Base-by-base conservation (phyloP, 768 basidiomycete genomes). In the Dioszegia crocea region DNA sequence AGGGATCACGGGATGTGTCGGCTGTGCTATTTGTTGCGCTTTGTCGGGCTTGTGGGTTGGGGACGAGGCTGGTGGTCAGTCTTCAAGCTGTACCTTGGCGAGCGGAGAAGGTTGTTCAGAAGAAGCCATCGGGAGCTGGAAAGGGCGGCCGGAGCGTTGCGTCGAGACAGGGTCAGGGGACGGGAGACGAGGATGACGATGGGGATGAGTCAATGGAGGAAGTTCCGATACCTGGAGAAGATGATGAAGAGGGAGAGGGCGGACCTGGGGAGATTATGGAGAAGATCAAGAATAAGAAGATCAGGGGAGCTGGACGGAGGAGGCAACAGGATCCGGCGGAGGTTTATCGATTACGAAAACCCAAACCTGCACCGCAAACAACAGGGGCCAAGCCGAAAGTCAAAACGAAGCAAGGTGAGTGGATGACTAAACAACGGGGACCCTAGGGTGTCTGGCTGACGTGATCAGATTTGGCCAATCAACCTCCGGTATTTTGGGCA, bases 51-150 rank as follows among this genome's bases (percentile, higher is more conserved):
- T 81, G 97, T 5, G 87, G 86, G 11, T 84, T 98, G 19, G 92
- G 92, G 0, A 84, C 91, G 5, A 81, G 96, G 46, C 80, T 98
- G 51, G 88, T 97, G 10, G 86, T 87, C 63, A 94, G 90, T 69
- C 77, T 99, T 43, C 94, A 98, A 77, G 86, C 89, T 53, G 85
- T 97, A 10, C 90, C 91, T 10, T 97, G 92, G 92, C 83, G 91
- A 73, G 83, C 76, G 38, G 76, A 77, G 48, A 77, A 76, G 54
- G 61, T 67, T 4, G 57, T 62, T 2, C 47, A 61, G 38, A 52
- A 62, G 33, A 73, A 72, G 47, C 65, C 61, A 27, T 41, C 61
- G 10, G 71, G 66, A 21, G 66, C 68, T 5, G 70, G 65, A 30
- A 45, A 60, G 21, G 63, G 62, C 16, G 67, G 72, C 24, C 55